Base-by-base conservation (phyloP, 345 rosid genomes). In the Arabidopsis suecica region DNA sequence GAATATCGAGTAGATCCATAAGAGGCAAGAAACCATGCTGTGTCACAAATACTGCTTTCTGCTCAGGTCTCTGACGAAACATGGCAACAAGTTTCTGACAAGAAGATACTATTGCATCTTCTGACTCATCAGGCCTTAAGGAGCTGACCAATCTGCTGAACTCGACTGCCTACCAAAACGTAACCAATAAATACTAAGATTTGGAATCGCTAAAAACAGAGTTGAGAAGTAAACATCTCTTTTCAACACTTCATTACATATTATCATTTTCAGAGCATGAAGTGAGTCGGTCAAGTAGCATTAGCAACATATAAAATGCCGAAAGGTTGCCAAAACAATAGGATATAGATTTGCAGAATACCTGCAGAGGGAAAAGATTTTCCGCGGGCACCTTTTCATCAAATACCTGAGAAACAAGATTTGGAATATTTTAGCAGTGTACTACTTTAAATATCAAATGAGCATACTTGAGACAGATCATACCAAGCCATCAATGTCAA, bases 401-500 rank as follows among this genome's bases (percentile, higher is more conserved):
- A 79, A 90, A 90, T 69, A 73, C 98, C 99, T 95, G 93, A 57
- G 7, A 42, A 69, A 65, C 72, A 69, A 36, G 50, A 47, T 71
- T 61, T 40, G 36, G 16, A 67, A 71, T 22, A 54, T 12, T 33
- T 54, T 36, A 66, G 23, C 42, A 53, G 40, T 63, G 11, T 30
- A 42, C 28, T 70, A 67, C 66, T 69, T 28, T 25, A 55, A 40
- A 13, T 9, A 60, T 23, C 50, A 63, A 53, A 70, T 73, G 48
- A 40, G 20, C 56, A 58, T 42, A 22, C 18, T 65, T 38, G 37
- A 69, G 61, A 40, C 28, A 57, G 61, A 79, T 70, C 92, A 86
- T 86, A 90, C 96, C 97, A 95, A 89, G 81, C 93, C 91, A 74
- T 90, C 97, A 80, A 95, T 86, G 83, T 92, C 97, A 85, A 90